Base-by-base conservation (phyloP, 257 asterid species). In the Vinca minor region DNA sequence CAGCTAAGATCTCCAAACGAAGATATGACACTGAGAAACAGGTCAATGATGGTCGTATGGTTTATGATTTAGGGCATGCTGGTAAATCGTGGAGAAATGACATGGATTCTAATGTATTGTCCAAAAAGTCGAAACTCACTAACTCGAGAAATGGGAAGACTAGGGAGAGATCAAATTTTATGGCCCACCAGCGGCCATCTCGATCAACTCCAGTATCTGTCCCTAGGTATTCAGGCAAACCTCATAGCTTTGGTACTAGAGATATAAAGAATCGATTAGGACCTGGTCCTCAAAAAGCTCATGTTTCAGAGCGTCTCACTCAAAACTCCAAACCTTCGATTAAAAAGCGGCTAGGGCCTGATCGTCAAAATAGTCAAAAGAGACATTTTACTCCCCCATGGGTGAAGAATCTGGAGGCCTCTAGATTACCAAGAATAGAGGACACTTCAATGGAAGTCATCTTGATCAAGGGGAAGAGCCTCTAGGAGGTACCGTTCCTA, bases 251-350 rank as follows among this genome's bases (percentile, higher is more conserved):
- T 18, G 69, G 71, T 60, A 55, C 66, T 50, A 74, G 85, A 71
- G 91, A 83, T 79, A 70, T 88, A 65, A 88, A 79, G 77, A 76
- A 73, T 65, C 77, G 94, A 32, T 61, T 88, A 70, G 94, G 91
- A 59, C 94, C 88, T 23, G 49, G 62, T 70, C 69, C 65, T 46
- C 75, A 58, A 46, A 78, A 73, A 69, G 79, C 74, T 71, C 93
- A 81, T 66, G 82, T 78, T 72, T 77, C 82, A 42, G 81, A 76
- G 62, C 80, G 82, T 31, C 66, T 75, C 56, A 67, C 62, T 47
- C 69, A 69, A 32, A 81, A 74, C 61, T 20, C 71, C 45, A 85
- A 69, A 41, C 73, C 82, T 65, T 82, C 89, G 23, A 25, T 85
- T 48, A 82, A 69, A 83, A 74, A 77, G 62, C 82, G 87, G 52